phyloP scores from a whole-genome alignment of 208 protist species.

The Kentomonas sorsogonicus region DNA sequence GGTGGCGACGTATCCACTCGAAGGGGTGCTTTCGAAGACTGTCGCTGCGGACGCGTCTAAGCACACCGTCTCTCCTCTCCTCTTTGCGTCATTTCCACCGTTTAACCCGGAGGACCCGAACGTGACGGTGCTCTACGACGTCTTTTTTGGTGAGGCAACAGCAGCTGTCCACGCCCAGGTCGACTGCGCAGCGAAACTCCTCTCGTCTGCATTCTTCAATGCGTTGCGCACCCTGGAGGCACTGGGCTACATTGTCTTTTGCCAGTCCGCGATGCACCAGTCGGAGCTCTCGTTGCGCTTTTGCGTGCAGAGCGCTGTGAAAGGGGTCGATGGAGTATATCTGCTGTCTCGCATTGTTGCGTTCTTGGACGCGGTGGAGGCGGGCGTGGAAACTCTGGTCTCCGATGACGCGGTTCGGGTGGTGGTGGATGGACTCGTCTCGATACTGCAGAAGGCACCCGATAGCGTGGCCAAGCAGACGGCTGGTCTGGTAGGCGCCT shows the following conservation, averaged over 20 bases:
- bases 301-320: not conserved
- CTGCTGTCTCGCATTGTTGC: conserved; percentile 3
- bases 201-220: conserved; percentile 3
- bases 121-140: not conserved
- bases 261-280: not conserved
- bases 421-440: too few relatives aligned
- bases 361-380: too few relatives aligned
- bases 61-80: too few relatives aligned
- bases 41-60: not conserved
- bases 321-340: not conserved
- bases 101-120: conserved; percentile 3
- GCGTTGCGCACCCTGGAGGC: not conserved
- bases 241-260: conserved; percentile 3
- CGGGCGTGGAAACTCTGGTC: too few relatives aligned
- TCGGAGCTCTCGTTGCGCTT: not conserved
- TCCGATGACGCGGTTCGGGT: too few relatives aligned
- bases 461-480: too few relatives aligned
- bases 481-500: too few relatives aligned
- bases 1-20: not conserved
- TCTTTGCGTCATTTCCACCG: too few relatives aligned
- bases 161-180: not conserved
- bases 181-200: not conserved
- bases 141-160: not conserved
- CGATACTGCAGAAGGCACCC: too few relatives aligned
- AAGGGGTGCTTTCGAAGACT: not conserved